Percentiles rank a stretch among this genome's conserved stretches.
Conservation (phyloP, 2,329 filamentous ascomycete genomes). For the Hortaea werneckii region DNA sequence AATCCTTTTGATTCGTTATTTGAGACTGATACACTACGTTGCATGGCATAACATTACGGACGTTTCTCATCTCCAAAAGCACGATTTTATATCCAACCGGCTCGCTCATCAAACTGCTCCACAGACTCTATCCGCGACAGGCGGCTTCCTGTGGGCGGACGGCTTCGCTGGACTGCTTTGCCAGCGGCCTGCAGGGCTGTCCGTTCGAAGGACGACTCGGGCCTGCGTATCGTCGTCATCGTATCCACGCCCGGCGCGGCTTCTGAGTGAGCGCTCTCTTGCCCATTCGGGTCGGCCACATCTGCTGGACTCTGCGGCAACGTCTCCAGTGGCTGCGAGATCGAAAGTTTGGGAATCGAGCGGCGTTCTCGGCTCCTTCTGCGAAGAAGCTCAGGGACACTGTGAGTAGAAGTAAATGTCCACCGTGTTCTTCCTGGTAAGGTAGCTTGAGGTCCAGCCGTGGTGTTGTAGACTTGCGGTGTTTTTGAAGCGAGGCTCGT, state of each 20-base stretch:
- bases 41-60: too few species aligned
- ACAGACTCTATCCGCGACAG: background rate
- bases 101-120: background rate
- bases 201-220: background rate
- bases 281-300: background rate
- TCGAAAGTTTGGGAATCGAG: constrained; percentile 6
- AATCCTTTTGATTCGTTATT: too few species aligned
- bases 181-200: background rate
- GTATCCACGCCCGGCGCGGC: too few species aligned
- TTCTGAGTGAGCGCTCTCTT: too few species aligned
- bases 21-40: too few species aligned
- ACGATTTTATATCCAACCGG: background rate
- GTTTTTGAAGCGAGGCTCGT: too few species aligned
- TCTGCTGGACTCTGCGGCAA: constrained; percentile 13
- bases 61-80: too few species aligned
- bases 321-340: constrained; percentile 14
- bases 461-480: too few species aligned
- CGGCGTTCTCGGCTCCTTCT: constrained; percentile 13
- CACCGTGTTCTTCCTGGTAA: constrained; percentile 15
- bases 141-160: background rate
- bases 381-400: constrained; percentile 21
- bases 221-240: background rate
- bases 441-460: too few species aligned
- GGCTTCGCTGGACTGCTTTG: constrained; percentile 1
- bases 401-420: constrained; percentile 18